Evolutionary conservation across 352 stramenopile species (phyloP).

Genomic region (Pythium phragmiticola): DNA sequence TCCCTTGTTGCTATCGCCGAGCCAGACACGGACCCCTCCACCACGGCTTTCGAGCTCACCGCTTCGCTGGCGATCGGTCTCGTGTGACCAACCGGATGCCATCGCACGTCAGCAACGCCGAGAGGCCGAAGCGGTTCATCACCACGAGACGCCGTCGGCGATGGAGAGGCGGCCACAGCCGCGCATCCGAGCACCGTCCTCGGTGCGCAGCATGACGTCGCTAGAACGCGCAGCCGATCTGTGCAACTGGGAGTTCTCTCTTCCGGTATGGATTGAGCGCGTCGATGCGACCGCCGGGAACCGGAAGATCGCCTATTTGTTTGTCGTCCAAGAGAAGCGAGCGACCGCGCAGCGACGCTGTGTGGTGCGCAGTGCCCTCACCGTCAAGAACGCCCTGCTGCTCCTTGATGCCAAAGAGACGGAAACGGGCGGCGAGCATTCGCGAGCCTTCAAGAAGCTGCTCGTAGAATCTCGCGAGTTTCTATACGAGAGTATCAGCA

Average conservation of each 20-base stretch:
- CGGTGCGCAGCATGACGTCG: conserved; percentile 27
- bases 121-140: neutral
- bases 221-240: conserved; percentile 33
- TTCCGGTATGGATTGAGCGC: conserved; percentile 71
- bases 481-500: conserved; percentile 62
- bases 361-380: conserved; percentile 58
- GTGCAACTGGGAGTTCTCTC: conserved; percentile 43
- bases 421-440: conserved; percentile 19
- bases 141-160: neutral
- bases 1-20: neutral
- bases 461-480: conserved; percentile 63
- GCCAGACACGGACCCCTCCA: too few species aligned
- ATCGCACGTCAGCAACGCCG: conserved; percentile 21
- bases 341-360: conserved; percentile 20
- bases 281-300: conserved; percentile 54
- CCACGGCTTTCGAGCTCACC: conserved; percentile 11
- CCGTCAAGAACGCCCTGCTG: conserved; percentile 60
- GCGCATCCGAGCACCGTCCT: conserved; percentile 22
- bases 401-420: conserved; percentile 34
- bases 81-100: conserved; percentile 24
- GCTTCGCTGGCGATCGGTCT: conserved; percentile 26
- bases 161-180: conserved; percentile 10
- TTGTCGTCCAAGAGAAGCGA: conserved; percentile 44
- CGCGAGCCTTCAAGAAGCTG: conserved; percentile 44
- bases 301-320: conserved; percentile 70